phyloP scores from a whole-genome alignment of 1,284 basidiomycete species.

The Ganoderma boninense region DNA sequence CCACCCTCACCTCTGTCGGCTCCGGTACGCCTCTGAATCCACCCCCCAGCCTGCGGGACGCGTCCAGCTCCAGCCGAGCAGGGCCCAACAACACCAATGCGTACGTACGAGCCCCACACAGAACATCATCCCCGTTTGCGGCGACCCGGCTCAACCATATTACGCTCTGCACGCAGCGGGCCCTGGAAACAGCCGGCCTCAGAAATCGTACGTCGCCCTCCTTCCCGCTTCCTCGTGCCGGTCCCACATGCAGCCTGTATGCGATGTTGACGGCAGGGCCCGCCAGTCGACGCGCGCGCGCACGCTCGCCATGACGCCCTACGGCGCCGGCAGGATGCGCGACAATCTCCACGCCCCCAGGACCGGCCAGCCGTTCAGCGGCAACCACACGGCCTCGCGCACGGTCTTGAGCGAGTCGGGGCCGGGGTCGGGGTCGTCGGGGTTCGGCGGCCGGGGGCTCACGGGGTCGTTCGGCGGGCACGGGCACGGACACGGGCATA shows the following conservation, averaged over 20 bases:
- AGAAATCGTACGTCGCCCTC: neutral
- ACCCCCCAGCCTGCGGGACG: neutral
- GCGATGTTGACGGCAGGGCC: neutral
- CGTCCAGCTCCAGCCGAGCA: neutral
- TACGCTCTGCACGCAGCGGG: neutral
- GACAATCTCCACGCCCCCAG: neutral
- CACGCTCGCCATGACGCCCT: neutral
- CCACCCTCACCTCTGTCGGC: slow-evolving; percentile 4
- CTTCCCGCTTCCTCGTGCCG: neutral
- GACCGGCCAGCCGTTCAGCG: neutral
- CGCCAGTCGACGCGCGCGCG: neutral
- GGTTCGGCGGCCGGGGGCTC: neutral
- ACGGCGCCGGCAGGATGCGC: neutral
- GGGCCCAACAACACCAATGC: neutral
- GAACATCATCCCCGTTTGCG: neutral
- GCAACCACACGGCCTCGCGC: neutral
- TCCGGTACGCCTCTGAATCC: slow-evolving; percentile 1
- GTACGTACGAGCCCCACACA: neutral
- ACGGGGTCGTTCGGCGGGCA: neutral
- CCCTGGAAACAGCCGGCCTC: neutral
- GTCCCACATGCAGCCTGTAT: neutral
- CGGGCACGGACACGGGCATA: neutral
- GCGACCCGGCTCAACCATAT: neutral
- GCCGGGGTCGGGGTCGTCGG: neutral
- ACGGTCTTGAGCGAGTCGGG: neutral